Percentiles rank a stretch among this genome's conserved stretches.
phyloP scores from a whole-genome alignment of 805 yeast genomes.

The Wickerhamomyces bovis region DNA sequence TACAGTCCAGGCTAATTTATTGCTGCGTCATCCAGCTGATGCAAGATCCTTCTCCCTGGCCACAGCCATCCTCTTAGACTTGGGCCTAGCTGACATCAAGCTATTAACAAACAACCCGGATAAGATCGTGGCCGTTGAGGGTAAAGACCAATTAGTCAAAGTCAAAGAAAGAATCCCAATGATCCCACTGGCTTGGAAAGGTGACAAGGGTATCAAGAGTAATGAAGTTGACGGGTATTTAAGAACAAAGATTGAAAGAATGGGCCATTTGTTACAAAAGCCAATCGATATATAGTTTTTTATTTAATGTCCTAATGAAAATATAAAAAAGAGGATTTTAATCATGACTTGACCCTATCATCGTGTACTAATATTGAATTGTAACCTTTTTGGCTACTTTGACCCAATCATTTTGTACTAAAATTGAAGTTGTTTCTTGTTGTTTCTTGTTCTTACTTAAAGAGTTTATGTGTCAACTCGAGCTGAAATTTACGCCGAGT shows the following conservation, averaged over 20 bases:
- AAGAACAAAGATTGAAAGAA: conserved; percentile 89
- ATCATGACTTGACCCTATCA: too few species aligned
- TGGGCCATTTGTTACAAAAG: conserved; percentile 84
- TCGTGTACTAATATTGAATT: too few species aligned
- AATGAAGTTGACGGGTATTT: conserved; percentile 89
- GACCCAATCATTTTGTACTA: too few species aligned
- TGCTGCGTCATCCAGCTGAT: conserved; percentile 95
- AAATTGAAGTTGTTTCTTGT: too few species aligned
- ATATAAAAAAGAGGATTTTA: too few species aligned
- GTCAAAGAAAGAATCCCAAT: conserved; percentile 91
- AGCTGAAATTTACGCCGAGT: too few species aligned
- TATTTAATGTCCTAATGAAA: too few species aligned
- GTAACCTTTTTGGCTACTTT: too few species aligned
- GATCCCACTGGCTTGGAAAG: conserved; percentile 91
- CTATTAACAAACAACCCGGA: conserved; percentile 94
- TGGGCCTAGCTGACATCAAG: conserved; percentile 66
- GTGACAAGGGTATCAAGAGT: conserved; percentile 63
- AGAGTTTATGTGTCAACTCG: too few species aligned
- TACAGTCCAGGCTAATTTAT: conserved; percentile 91
- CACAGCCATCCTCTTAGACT: conserved; percentile 83
- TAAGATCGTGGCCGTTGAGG: conserved; percentile 91
- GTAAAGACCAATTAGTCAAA: conserved; percentile 62
- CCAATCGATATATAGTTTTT: conserved; percentile 24
- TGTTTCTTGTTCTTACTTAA: too few species aligned
- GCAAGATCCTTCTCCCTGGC: conserved; percentile 93